These are phyloP conservation scores for Colletotrichum sublineola DNA, from an alignment of 2,329 filamentous ascomycete species.

Conservation along the genomic window DNA sequence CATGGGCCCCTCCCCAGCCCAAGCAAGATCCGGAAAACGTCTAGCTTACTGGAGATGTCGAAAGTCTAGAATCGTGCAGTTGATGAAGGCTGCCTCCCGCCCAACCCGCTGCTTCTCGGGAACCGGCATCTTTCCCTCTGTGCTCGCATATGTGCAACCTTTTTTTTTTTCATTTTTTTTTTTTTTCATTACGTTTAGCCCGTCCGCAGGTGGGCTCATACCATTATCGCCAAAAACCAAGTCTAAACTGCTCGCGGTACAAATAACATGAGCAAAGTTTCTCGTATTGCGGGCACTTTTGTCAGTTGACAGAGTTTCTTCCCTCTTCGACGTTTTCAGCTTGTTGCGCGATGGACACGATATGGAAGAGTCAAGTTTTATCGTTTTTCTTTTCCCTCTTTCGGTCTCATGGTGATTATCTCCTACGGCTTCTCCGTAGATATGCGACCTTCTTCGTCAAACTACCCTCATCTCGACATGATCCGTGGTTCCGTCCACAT, in stretches of 20 bases:
- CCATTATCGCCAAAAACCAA: not conserved
- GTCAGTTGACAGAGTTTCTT: not conserved
- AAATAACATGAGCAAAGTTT: not conserved
- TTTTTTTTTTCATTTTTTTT: accelerated
- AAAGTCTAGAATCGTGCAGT: not conserved
- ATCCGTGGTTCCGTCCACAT: no score
- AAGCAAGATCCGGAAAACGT: conserved; percentile 4
- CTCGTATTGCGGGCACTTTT: not conserved
- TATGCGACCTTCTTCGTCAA: no score
- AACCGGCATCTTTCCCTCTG: not conserved
- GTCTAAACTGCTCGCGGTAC: not conserved
- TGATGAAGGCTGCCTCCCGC: no score
- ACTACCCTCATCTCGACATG: no score
- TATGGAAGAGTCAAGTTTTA: not conserved
- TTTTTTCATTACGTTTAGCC: not conserved
- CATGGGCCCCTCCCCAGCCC: not conserved
- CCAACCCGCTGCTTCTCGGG: not conserved
- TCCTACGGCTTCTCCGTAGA: no score
- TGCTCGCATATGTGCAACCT: not conserved
- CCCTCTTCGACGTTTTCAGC: no score
- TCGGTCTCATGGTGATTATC: not conserved
- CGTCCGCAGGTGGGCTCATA: not conserved
- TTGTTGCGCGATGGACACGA: no score
- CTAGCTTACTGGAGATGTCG: conserved; percentile 12
- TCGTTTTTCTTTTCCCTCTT: not conserved